Percentiles rank a stretch among this genome's conserved stretches.
These are phyloP conservation scores for Lichtheimia corymbifera DNA, from an alignment of 371 early-diverging fungal genomes.

Conservation along the genomic window DNA sequence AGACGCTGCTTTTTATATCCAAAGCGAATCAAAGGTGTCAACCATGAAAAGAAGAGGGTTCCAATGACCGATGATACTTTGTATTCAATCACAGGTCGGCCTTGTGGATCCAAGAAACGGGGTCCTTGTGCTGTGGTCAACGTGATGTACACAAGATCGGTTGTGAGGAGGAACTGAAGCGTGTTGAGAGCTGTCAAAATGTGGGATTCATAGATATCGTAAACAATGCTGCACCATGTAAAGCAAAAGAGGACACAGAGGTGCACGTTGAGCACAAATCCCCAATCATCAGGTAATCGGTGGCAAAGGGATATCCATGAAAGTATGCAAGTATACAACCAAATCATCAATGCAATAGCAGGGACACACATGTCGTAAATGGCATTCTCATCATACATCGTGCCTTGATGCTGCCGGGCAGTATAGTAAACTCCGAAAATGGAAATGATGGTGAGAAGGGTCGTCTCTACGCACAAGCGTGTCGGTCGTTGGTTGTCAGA, in stretches of 20 bases:
- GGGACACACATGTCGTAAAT: neutral
- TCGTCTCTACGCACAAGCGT: slow-evolving; percentile 14
- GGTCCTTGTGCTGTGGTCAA: slow-evolving; percentile 27
- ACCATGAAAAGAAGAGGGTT: slow-evolving; percentile 17
- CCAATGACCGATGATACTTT: slow-evolving; percentile 20
- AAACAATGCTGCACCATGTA: slow-evolving; percentile 11
- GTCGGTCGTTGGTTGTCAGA: slow-evolving; percentile 15
- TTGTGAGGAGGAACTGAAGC: slow-evolving; percentile 15
- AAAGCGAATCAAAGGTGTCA: slow-evolving; percentile 23
- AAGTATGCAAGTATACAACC: slow-evolving; percentile 27
- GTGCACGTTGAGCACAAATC: slow-evolving; percentile 42
- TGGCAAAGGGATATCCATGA: slow-evolving; percentile 18
- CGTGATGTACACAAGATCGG: slow-evolving; percentile 31
- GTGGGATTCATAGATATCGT: slow-evolving; percentile 3
- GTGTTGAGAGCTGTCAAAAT: slow-evolving; percentile 12
- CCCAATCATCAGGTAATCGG: slow-evolving; percentile 31
- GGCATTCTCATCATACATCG: neutral
- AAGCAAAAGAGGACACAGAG: slow-evolving; percentile 27
- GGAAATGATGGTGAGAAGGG: slow-evolving; percentile 4
- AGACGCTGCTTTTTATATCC: slow-evolving; percentile 33
- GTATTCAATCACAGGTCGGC: slow-evolving; percentile 16
- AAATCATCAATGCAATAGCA: slow-evolving; percentile 15
- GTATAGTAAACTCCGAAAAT: slow-evolving; percentile 4
- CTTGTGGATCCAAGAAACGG: slow-evolving; percentile 34
- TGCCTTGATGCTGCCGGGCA: neutral